Evolutionary conservation across 139 green algal genomes (phyloP).

Genomic region (Closterium sp.): DNA sequence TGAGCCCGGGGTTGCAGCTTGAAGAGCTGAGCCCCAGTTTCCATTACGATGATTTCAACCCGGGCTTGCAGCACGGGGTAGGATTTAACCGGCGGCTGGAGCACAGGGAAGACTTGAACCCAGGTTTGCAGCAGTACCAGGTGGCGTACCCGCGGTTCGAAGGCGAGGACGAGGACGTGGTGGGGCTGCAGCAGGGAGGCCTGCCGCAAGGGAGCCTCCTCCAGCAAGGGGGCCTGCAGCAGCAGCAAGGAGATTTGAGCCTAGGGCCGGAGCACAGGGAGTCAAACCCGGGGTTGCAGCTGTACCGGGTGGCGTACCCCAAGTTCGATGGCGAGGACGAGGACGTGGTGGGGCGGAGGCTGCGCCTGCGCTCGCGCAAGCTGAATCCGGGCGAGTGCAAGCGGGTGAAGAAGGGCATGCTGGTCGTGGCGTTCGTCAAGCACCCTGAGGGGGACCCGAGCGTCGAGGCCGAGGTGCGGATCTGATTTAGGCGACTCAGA

Average conservation of each 20-base stretch:
- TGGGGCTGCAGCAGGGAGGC: too few species aligned
- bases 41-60: neutral
- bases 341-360: neutral
- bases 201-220: too few species aligned
- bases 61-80: neutral
- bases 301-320: neutral
- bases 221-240: too few species aligned
- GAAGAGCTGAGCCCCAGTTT: neutral
- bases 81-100: too few species aligned
- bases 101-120: too few species aligned
- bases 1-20: neutral
- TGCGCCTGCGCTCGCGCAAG: neutral
- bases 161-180: neutral
- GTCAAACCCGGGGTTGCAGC: neutral
- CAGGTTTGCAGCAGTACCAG: neutral
- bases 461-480: neutral
- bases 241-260: too few species aligned
- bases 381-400: neutral
- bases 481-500: too few species aligned
- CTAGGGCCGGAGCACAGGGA: too few species aligned
- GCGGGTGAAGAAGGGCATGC: neutral
- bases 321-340: neutral
- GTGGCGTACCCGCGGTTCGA: neutral
- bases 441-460: neutral
- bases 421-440: neutral